These are phyloP conservation scores for Dentipellis fragilis DNA, from an alignment of 768 basidiomycete species.

Conservation along the genomic window DNA sequence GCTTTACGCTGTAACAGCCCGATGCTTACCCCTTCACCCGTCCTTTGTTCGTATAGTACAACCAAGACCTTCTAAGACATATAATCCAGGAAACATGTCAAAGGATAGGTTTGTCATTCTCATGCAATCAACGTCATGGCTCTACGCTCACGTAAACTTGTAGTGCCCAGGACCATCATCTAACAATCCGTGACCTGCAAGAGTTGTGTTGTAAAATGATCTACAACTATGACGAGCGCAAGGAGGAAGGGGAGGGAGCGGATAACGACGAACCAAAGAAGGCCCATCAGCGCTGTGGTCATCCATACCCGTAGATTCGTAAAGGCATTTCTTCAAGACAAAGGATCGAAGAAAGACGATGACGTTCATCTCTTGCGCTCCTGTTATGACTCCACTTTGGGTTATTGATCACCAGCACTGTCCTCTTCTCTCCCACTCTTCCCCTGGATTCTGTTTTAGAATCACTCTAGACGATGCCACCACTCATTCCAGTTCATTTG, in stretches of 20 bases:
- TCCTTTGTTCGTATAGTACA: too few relatives aligned
- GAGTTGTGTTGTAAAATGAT: slow-evolving; percentile 74
- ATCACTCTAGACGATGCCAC: not conserved
- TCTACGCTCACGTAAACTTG: too few relatives aligned
- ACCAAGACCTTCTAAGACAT: too few relatives aligned
- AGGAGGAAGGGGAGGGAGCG: slow-evolving; percentile 71
- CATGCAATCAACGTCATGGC: too few relatives aligned
- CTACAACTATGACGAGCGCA: slow-evolving; percentile 84
- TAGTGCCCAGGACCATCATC: too few relatives aligned
- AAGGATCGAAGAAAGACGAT: slow-evolving; percentile 88
- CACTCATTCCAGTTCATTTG: not conserved
- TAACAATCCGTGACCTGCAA: too few relatives aligned
- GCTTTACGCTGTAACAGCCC: too few relatives aligned
- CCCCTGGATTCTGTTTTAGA: slow-evolving; percentile 2
- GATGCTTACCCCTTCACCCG: too few relatives aligned
- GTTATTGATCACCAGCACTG: slow-evolving; percentile 3
- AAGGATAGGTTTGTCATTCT: too few relatives aligned
- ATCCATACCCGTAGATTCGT: slow-evolving; percentile 77
- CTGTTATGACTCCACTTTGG: too few relatives aligned
- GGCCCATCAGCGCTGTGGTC: slow-evolving; percentile 97
- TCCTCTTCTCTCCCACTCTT: not conserved
- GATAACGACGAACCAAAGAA: slow-evolving; percentile 69
- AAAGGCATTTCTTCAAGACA: slow-evolving; percentile 97
- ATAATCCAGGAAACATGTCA: too few relatives aligned
- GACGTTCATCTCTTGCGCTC: slow-evolving; percentile 40